phyloP scores from a whole-genome alignment of 2,329 filamentous ascomycete species.

The Clonostachys solani region DNA sequence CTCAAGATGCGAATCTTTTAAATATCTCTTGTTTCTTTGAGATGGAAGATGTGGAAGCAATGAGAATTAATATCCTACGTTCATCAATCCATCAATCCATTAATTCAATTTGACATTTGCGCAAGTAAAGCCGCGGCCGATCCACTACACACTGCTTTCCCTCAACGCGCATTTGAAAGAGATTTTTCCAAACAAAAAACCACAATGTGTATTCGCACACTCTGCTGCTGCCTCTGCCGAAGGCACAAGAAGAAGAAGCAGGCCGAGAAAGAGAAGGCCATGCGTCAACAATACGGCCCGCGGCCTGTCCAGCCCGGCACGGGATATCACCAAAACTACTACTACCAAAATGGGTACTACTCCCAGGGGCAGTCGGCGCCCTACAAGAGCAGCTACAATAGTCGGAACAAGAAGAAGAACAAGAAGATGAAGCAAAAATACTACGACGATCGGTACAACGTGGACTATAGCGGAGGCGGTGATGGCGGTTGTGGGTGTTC shows the following conservation, averaged over 20 bases:
- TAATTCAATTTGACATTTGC: too few species aligned
- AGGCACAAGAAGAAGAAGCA: not conserved
- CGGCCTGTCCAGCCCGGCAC: not conserved
- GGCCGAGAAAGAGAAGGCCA: not conserved
- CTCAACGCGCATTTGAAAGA: too few species aligned
- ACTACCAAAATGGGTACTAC: not conserved
- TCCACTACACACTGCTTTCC: too few species aligned
- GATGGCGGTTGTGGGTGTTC: not conserved
- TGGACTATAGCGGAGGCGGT: not conserved
- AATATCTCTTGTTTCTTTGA: too few species aligned
- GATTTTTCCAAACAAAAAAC: not conserved
- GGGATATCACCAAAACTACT: not conserved
- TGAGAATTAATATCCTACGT: too few species aligned
- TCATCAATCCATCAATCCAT: too few species aligned
- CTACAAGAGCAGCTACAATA: not conserved
- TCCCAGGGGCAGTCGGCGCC: not conserved
- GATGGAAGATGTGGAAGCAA: too few species aligned
- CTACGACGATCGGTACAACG: not conserved
- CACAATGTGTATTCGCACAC: not conserved
- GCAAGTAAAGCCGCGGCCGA: too few species aligned
- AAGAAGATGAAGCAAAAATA: not conserved
- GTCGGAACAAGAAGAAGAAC: not conserved
- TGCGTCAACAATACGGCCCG: not conserved
- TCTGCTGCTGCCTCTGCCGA: not conserved
- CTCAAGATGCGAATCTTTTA: too few species aligned